These are phyloP conservation scores for Nakaseomyces sp. DNA, from an alignment of 1,139 yeast species.

Conservation along the genomic window DNA sequence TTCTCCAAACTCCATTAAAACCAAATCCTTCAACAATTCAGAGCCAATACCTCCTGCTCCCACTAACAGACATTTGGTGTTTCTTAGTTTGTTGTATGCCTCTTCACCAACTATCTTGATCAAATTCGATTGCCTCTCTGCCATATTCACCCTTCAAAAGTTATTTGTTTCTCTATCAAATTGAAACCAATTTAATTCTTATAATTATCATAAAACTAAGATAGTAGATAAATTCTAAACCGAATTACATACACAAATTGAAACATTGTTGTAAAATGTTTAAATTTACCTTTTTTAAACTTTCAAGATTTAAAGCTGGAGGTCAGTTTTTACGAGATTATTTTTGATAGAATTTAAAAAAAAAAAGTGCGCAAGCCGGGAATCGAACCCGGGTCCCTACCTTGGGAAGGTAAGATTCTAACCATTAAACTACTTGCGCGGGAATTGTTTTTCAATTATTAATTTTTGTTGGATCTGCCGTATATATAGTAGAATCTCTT, in stretches of 20 bases:
- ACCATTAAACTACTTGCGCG: constrained; percentile 11
- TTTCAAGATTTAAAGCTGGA: no score
- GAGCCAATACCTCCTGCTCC: constrained; percentile 99
- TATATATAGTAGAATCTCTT: no score
- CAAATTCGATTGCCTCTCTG: constrained; percentile 14
- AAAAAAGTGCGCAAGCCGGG: constrained; percentile 11
- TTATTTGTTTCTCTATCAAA: no score
- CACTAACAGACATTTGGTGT: constrained; percentile 67
- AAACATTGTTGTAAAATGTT: no score
- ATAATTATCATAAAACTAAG: no score
- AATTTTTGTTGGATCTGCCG: neutral
- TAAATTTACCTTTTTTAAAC: no score
- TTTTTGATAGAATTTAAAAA: no score
- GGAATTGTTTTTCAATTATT: neutral
- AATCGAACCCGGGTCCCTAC: constrained; percentile 12
- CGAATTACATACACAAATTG: no score
- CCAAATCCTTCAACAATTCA: constrained; percentile 78
- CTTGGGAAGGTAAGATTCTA: constrained; percentile 11
- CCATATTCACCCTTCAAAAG: constrained; percentile 7
- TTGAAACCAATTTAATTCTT: no score
- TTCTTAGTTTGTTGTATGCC: constrained; percentile 27
- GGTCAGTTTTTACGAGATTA: no score
- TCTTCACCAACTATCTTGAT: constrained; percentile 22
- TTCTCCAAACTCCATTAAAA: constrained; percentile 77
- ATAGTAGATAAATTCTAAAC: no score